Base-by-base conservation (phyloP, 495 filamentous ascomycete species). In the Aspergillus panamensis region DNA sequence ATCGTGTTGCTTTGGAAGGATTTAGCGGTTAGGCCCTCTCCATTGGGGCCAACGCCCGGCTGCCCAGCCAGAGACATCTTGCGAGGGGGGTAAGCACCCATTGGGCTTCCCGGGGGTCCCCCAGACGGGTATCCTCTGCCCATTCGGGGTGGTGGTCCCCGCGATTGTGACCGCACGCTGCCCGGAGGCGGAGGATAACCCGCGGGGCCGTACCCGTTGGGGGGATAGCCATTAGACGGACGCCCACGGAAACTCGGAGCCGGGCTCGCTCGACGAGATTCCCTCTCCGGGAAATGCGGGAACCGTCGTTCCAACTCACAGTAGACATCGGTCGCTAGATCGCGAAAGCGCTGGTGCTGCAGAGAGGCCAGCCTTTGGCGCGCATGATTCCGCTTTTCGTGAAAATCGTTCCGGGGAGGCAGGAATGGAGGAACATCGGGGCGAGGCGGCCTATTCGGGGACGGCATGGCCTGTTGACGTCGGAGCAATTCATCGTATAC, bases 1-100 rank as follows among this genome's bases (percentile, higher is more conserved):
- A 97, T 95, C 0, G 90, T 96, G 65, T 94, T 97, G 66, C 89
- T 92, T 71, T 97, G 93, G 61, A 96, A 96, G 40, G 90, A 89
- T 62, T 95, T 96, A 14, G 90, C 86, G 43, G 87, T 82, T 1
- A 92, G 94, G 3, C 70, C 73, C 16, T 75, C 74, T n/a, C 76
- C 74, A 57, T 76, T 77, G 2, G 25, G 25, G 25, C 25, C 25
- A 58, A 67, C 60, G 12, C 55, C 63, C 12, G 62, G 77, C 71
- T 53, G 80, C 64, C 74, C 70, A 3, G 76, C 73, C 7, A 82
- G 61, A 17, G 80, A 82, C 45, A 69, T 73, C 50, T 76, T 64
- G 0, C 76, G 75, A 8, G 77, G 75, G 44, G 75, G 76, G 53
- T 74, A 79, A 12, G 51, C 57, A 50, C 69, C 58, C 53, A 67